Evolutionary conservation across 768 basidiomycete genomes (phyloP).

Genomic region (Panaeolus cyanescens): DNA sequence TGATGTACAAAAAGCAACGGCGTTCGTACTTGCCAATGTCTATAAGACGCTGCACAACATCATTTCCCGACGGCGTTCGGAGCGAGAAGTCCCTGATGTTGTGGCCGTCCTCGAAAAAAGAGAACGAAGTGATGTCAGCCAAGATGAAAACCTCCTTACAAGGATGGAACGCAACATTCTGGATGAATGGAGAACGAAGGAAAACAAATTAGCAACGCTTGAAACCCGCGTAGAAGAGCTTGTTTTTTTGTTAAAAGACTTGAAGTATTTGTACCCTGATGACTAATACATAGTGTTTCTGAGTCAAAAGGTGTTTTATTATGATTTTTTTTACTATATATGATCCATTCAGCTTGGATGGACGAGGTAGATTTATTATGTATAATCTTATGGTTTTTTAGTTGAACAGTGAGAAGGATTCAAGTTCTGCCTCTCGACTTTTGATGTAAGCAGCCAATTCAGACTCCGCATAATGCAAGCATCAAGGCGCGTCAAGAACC

Average conservation of each 20-base stretch:
- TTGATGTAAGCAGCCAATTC: neutral
- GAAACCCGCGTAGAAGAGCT: slow-evolving; percentile 88
- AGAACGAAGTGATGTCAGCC: slow-evolving; percentile 81
- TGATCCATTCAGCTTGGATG: too few species aligned
- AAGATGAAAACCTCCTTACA: slow-evolving; percentile 69
- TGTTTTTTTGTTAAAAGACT: slow-evolving; percentile 87
- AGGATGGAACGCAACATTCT: slow-evolving; percentile 77
- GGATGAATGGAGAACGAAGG: slow-evolving; percentile 70
- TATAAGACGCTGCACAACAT: slow-evolving; percentile 95
- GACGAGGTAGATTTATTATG: too few species aligned
- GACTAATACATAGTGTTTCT: slow-evolving; percentile 42
- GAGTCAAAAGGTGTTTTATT: slow-evolving; percentile 1
- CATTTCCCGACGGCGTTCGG: slow-evolving; percentile 67
- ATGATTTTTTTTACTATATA: neutral
- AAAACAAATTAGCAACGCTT: slow-evolving; percentile 74
- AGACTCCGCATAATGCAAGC: slow-evolving; percentile 11
- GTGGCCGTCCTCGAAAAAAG: slow-evolving; percentile 79
- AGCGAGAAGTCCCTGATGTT: slow-evolving; percentile 65
- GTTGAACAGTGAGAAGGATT: too few species aligned
- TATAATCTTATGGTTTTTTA: too few species aligned
- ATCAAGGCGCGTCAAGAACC: neutral
- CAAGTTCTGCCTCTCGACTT: neutral
- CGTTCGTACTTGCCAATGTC: slow-evolving; percentile 70
- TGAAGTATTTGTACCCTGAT: slow-evolving; percentile 49
- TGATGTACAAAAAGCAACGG: slow-evolving; percentile 82